Evolutionary conservation across 225 moss, liverwort and hornwort species (phyloP).

Genomic region (Takakia lepidozioides): DNA sequence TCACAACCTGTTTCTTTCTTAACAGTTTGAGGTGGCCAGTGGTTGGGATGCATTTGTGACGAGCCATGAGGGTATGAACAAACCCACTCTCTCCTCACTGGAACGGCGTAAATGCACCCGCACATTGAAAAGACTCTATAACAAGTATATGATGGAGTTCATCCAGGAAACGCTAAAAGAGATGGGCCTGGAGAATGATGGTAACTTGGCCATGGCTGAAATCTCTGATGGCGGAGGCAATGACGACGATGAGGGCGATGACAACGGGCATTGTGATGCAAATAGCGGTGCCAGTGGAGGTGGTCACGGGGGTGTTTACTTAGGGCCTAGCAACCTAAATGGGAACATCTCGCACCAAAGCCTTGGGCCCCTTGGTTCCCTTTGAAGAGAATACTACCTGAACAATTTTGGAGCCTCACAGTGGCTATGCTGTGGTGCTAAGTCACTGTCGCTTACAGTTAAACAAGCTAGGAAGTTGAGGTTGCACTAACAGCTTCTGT

Average conservation of each 20-base stretch:
- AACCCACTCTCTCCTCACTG: neutral
- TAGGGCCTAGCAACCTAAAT: neutral
- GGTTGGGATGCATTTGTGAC: constrained; percentile 5
- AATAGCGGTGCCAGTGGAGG: constrained; percentile 1
- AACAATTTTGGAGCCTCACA: no score
- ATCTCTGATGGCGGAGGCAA: constrained; percentile 1
- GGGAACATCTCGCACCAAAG: neutral
- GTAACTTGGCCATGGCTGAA: constrained; percentile 1
- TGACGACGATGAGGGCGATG: constrained; percentile 5
- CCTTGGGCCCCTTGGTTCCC: neutral
- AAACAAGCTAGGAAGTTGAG: neutral
- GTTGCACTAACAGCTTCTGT: neutral
- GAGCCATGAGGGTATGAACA: constrained; percentile 5
- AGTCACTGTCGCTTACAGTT: no score
- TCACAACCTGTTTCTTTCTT: no score
- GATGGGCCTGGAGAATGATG: constrained; percentile 7
- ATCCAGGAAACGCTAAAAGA: constrained; percentile 4
- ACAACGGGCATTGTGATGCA: constrained; percentile 2
- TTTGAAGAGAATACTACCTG: neutral
- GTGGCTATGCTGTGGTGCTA: no score
- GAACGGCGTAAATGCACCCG: constrained; percentile 4
- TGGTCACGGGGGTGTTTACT: neutral
- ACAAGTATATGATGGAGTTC: constrained; percentile 7
- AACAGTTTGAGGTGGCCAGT: constrained; percentile 7
- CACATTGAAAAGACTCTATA: constrained; percentile 4